These are phyloP conservation scores for Cyberlindnera veronae DNA, from an alignment of 805 yeast genomes.

Conservation along the genomic window DNA sequence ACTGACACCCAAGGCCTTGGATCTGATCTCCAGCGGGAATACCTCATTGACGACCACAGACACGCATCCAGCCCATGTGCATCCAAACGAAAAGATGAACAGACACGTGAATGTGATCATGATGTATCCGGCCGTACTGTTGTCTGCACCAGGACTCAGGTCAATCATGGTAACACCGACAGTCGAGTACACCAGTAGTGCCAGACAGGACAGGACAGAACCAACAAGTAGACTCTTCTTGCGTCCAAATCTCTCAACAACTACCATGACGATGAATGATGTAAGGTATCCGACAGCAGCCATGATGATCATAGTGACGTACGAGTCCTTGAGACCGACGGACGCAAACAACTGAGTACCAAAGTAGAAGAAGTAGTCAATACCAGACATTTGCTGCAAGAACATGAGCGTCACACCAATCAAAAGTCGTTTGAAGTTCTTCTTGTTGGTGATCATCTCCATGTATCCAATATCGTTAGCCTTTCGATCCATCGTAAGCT, in stretches of 20 bases:
- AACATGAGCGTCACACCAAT: conserved; percentile 57
- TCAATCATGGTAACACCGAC: conserved; percentile 42
- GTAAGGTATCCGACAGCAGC: conserved; percentile 51
- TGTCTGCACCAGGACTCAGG: conserved; percentile 22
- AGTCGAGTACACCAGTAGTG: conserved; percentile 49
- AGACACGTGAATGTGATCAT: conserved; percentile 54
- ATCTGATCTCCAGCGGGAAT: conserved; percentile 56
- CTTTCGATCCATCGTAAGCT: conserved; percentile 10
- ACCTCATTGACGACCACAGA: conserved; percentile 45
- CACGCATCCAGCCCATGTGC: conserved; percentile 57
- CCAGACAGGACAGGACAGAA: conserved; percentile 44
- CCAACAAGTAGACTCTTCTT: conserved; percentile 37
- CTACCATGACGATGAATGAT: conserved; percentile 45
- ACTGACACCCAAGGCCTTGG: conserved; percentile 51
- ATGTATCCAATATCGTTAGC: conserved; percentile 36
- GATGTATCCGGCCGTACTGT: conserved; percentile 43
- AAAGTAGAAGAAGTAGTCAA: conserved; percentile 65
- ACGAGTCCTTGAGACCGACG: conserved; percentile 51
- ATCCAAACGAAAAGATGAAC: conserved; percentile 48
- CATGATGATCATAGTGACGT: conserved; percentile 50
- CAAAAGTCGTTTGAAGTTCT: conserved; percentile 36
- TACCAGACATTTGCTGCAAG: conserved; percentile 60
- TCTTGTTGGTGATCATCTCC: conserved; percentile 42
- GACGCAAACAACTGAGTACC: conserved; percentile 57
- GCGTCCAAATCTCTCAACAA: conserved; percentile 50